phyloP scores from a whole-genome alignment of 306 rosid species.

The Vigna hirtella region DNA sequence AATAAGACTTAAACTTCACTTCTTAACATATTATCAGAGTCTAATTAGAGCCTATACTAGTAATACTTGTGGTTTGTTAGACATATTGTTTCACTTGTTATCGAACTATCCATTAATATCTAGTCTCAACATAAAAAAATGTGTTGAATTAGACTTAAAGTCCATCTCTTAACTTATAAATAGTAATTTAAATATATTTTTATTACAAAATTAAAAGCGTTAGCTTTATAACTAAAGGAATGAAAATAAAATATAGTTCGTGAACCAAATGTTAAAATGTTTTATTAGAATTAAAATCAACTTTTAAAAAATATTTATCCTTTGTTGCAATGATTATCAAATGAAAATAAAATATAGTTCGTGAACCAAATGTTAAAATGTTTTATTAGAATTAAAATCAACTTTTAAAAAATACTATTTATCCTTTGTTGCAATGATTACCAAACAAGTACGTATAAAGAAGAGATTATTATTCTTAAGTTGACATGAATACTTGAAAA shows the following conservation, averaged over 20 bases:
- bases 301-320: neutral
- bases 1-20: no score
- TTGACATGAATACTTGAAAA: neutral
- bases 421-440: neutral
- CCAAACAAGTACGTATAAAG: neutral
- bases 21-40: no score
- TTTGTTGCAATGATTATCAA: neutral
- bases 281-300: neutral
- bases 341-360: neutral
- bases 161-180: accelerated
- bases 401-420: neutral
- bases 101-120: no score
- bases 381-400: neutral
- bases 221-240: neutral
- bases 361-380: neutral
- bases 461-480: neutral
- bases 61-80: no score
- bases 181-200: no score
- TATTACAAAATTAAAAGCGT: no score
- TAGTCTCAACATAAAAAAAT: no score
- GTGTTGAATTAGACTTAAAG: no score
- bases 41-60: accelerated
- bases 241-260: neutral
- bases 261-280: neutral
- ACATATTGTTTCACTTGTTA: no score